Conservation (phyloP, 495 filamentous ascomycete species). For the Aspergillus steynii region DNA sequence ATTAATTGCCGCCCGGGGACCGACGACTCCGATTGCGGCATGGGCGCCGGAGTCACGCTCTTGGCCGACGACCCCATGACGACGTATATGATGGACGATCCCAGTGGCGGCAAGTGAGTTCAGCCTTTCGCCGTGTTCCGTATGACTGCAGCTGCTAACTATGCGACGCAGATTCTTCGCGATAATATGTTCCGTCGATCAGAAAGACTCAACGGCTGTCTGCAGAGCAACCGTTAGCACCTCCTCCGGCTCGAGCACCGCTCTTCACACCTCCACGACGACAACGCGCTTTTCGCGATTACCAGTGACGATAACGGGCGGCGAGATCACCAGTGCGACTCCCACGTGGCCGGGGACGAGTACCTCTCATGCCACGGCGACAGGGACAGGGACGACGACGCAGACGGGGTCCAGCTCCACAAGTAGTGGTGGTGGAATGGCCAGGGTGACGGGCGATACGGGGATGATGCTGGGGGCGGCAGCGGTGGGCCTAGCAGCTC, state of each 20-base stretch:
- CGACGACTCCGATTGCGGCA: conserved; percentile 31
- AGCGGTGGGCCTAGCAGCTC: conserved; percentile 19
- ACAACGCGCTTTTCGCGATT: conserved; percentile 18
- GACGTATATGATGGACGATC: conserved; percentile 18
- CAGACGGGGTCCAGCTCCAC: conserved; percentile 6
- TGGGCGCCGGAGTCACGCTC: conserved; percentile 32
- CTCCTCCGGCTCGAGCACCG: conserved; percentile 25
- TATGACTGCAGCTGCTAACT: not conserved
- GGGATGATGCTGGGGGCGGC: conserved; percentile 18
- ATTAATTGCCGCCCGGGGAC: conserved; percentile 41
- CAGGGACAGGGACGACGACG: conserved; percentile 3
- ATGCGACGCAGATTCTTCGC: not conserved
- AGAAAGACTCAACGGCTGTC: conserved; percentile 16
- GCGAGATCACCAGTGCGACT: conserved; percentile 15
- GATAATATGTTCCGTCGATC: not conserved
- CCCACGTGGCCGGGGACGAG: conserved; percentile 9
- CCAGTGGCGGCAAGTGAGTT: conserved; percentile 15
- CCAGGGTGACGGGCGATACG: conserved; percentile 14
- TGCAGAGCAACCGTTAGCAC: conserved; percentile 37
- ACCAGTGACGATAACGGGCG: conserved; percentile 40
- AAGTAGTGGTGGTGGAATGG: conserved; percentile 20
- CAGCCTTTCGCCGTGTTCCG: not conserved
- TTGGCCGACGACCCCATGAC: conserved; percentile 30
- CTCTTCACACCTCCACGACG: conserved; percentile 23
- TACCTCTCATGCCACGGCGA: not conserved